A percentile compares a stretch with the other conserved stretches of the same genome.
phyloP scores from a whole-genome alignment of 192 early-diverging fungal species.

The Backusella luteola region DNA sequence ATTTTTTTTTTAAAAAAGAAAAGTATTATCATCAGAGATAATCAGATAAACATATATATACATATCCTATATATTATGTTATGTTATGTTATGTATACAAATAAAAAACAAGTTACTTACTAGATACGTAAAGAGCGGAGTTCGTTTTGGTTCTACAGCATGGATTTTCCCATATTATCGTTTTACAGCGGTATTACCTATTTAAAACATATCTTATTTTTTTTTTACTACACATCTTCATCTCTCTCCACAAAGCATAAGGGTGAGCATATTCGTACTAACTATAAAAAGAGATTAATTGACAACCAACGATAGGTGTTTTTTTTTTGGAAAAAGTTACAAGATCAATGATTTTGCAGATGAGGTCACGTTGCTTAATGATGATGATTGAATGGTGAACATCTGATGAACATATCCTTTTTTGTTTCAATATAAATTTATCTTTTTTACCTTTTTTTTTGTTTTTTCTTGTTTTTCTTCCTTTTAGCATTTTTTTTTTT shows the following conservation, averaged over 20 bases:
- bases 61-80: too few relatives aligned
- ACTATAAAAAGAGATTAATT: not conserved
- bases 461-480: not conserved
- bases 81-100: too few relatives aligned
- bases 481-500: slow-evolving; percentile 11
- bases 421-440: slow-evolving; percentile 1
- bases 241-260: not conserved
- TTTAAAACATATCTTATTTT: not conserved
- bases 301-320: not conserved
- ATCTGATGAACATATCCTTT: not conserved
- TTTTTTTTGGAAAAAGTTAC: not conserved
- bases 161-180: not conserved
- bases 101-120: not conserved
- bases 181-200: not conserved
- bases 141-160: not conserved
- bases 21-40: not conserved
- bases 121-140: not conserved
- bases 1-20: not conserved
- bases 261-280: not conserved
- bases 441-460: not conserved
- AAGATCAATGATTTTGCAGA: not conserved
- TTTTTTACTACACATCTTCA: not conserved
- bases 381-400: not conserved
- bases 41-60: not conserved
- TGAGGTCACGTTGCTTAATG: not conserved